phyloP scores from a whole-genome alignment of 129 eudicot genomes.

The carrot (Daucus carota) region DH1_v3.0 NC_030381.2:48981501-48982000 shows the following conservation, averaged over 20 bases:
- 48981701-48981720: not conserved
- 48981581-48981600: conserved; percentile 58
- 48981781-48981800: not conserved
- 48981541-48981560: conserved; percentile 44
- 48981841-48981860: conserved; percentile 50
- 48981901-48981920: conserved; percentile 84
- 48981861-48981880: conserved; percentile 58
- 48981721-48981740: conserved; percentile 1
- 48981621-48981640: conserved; percentile 71
- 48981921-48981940: conserved; percentile 87
- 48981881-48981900: conserved; percentile 75
- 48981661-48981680: conserved; percentile 57
- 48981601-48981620: conserved; percentile 74
- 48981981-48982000: conserved; percentile 94
- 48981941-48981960: conserved; percentile 73
- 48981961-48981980: conserved; percentile 83
- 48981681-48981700: conserved; percentile 60
- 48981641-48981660: conserved; percentile 79
- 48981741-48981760: not conserved
- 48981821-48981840: conserved; percentile 61
- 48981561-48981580: conserved; percentile 51
- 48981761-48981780: not conserved
- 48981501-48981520: conserved; percentile 38
- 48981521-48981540: conserved; percentile 53
- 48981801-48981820: conserved; percentile 33